Evolutionary conservation across 1,284 basidiomycete species (phyloP), one percentile per base, ranked within the genome.

Genomic region (Irpex sp.): DNA sequence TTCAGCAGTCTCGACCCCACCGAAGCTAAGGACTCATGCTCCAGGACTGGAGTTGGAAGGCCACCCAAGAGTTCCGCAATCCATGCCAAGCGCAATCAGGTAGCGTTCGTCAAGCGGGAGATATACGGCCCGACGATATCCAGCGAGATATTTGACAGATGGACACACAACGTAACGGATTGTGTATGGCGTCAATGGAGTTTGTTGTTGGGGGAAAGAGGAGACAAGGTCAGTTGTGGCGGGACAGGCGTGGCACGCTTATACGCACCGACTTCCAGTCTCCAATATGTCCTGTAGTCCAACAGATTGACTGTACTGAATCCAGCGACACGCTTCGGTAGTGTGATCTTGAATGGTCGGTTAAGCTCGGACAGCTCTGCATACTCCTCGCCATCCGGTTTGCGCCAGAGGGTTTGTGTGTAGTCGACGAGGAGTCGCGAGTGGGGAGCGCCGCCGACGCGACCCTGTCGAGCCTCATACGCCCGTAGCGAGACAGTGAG

Each of bases 271-370:
- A 91, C 92, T 78, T 94, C 92, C 63, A 94, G 78, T 60, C 89
- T 82, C 92, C 92, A 94, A 72, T 85, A 85, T 71, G 89, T 86
- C 54, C 87, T 81, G 74, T 92, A 93, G 70, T 89, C 89, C 68
- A 89, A 88, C 69, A 87, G 92, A 63, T 86, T 82, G 26, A 85
- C 83, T 57, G 86, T 87, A 72, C 88, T 91, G 71, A 85, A 85
- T 19, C 89, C 90, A n/a, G 81, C 76, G 40, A 83, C 79, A 67
- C 82, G 80, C 62, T 82, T 73, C 31, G 92, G 92, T 19, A 94
- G 68, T 58, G 82, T 81, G 68, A 94, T 81, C 58, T 84, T 83
- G 75, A 93, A 94, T 2, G 88, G 85, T 66, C 82, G 79, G 67
- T 92, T 88, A 65, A 83, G 75, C 64, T 89, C 85, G 56, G 83